phyloP scores from a whole-genome alignment of 176 grass and related monocot species.

The Oryza glaberrima region DNA sequence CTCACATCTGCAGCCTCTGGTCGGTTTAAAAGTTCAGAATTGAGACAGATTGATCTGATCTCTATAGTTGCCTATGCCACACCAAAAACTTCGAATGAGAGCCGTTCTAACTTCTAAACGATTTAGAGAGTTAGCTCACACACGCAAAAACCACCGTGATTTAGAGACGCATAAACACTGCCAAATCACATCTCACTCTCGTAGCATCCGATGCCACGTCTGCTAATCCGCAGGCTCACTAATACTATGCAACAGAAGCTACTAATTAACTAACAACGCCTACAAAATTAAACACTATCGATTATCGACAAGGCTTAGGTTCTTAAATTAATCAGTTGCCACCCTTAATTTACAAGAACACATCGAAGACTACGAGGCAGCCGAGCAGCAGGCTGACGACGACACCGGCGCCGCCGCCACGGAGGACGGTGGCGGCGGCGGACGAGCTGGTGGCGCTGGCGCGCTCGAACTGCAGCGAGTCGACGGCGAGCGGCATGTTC shows the following conservation, averaged over 20 bases:
- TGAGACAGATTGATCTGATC: no score
- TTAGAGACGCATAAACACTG: background rate
- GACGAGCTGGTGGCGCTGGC: slow-evolving; percentile 36
- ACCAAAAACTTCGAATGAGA: no score
- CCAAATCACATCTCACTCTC: background rate
- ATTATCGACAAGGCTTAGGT: slow-evolving; percentile 45
- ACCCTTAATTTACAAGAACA: slow-evolving; percentile 7
- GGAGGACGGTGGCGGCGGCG: background rate
- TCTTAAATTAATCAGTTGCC: background rate
- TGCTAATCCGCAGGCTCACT: background rate
- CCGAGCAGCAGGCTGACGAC: slow-evolving; percentile 40
- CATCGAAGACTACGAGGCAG: slow-evolving; percentile 12
- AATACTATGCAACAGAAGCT: slow-evolving; percentile 44
- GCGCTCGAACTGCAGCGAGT: slow-evolving; percentile 90
- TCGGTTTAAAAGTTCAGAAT: no score
- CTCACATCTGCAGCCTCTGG: no score
- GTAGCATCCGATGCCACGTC: background rate
- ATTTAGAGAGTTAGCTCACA: background rate
- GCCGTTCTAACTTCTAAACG: background rate
- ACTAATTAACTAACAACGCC: background rate
- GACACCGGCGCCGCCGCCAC: background rate
- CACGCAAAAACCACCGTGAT: background rate
- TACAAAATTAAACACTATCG: slow-evolving; percentile 36
- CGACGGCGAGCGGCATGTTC: slow-evolving; percentile 98
- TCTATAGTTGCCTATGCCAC: no score